Base-by-base conservation (phyloP, 1,139 yeast genomes). In the Saccharomyces uvarum region DNA sequence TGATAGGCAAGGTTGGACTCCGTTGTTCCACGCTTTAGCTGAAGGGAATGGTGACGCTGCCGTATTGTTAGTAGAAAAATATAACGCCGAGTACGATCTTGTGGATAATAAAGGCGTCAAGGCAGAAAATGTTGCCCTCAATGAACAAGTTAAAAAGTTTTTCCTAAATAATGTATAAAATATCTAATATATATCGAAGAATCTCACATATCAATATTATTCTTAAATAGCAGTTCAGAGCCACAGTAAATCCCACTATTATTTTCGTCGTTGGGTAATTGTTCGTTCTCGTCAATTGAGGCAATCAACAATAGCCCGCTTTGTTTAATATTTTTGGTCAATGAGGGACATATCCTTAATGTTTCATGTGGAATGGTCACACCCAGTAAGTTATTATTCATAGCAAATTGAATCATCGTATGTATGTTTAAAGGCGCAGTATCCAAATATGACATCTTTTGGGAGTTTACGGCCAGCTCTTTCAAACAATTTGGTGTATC, bases 21-120 rank as follows among this genome's bases (percentile, higher is more conserved):
- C 96, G 0, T 70, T 91, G 61, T 96, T 89, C 69, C 96, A 89
- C 69, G 97, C 98, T 0, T 72, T 87, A 54, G 93, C 97, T 0
- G 99, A 91, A 68, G 97, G 97, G 0, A 85, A 86, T 65, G 91
- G 85, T 1, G 97, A 88, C 56, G 81, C 82, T 7, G 96, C 88
- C 0, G 77, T 82, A 1, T 64, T 74, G 47, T 72, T 91, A 51
- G 81, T 84, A 4, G 63, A 59, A 26, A 75, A 77, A 49, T 73
- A 77, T 29, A 95, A 95, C 0, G 97, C 96, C 0, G 89, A 87
- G 63, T 73, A 76, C 2, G 67, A 70, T 2, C 58, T 77, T 5
- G 75, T 70, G 50, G 82, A 79, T 61, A 60, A 65, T 2, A 84
- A 83, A 11, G 89, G 84, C 2, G 72, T 77, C 54, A 77, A 79